phyloP scores from a whole-genome alignment of 2,329 filamentous ascomycete genomes.

The Plenodomus biglobosus region DNA sequence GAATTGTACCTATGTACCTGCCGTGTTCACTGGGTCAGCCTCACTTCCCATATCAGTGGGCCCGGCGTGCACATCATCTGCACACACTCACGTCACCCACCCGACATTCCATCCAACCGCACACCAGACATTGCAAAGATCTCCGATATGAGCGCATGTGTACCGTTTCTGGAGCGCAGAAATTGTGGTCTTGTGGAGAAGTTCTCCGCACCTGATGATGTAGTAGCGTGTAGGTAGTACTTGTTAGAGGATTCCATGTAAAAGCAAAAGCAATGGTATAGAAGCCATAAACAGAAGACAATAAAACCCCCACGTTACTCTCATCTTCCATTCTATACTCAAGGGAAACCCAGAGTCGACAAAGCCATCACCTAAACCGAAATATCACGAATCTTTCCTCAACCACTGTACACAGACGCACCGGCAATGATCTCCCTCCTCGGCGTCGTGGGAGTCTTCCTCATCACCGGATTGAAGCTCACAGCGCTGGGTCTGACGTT shows the following conservation, averaged over 20 bases:
- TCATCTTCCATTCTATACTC: too few relatives aligned
- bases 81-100: neutral
- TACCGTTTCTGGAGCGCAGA: neutral
- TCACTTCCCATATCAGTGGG: too few relatives aligned
- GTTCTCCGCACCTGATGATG: neutral
- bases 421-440: conserved; percentile 26
- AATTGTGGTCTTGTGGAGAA: neutral
- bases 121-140: neutral
- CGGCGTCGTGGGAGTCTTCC: conserved; percentile 24
- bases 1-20: too few relatives aligned
- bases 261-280: too few relatives aligned
- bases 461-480: conserved; percentile 36
- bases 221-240: neutral
- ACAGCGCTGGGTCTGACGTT: conserved; percentile 33
- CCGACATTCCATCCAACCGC: neutral
- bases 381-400: too few relatives aligned
- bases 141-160: neutral
- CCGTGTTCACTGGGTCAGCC: too few relatives aligned
- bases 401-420: too few relatives aligned
- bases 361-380: too few relatives aligned
- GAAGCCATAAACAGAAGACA: too few relatives aligned
- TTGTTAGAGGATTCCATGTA: too few relatives aligned
- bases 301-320: too few relatives aligned
- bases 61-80: neutral
- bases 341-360: too few relatives aligned